phyloP scores from a whole-genome alignment of 805 yeast genomes.

The Kockiozyma suomiensis region DNA sequence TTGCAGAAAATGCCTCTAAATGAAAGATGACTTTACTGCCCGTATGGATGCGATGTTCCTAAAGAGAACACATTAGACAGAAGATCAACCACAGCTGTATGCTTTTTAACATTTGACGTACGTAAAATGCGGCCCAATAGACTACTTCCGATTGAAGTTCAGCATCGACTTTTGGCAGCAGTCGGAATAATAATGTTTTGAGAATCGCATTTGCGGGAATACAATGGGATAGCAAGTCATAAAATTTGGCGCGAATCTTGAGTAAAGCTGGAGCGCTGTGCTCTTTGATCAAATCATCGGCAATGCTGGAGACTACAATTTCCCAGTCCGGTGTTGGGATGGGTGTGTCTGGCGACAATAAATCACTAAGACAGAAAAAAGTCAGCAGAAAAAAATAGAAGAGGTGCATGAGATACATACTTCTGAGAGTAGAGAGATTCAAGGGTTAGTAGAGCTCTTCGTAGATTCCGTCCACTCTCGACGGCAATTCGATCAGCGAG shows the following conservation, averaged over 20 bases:
- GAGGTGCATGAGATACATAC: no score
- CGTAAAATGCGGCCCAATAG: slow-evolving; percentile 35
- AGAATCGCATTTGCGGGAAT: slow-evolving; percentile 85
- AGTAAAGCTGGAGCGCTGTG: slow-evolving; percentile 59
- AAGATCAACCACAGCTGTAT: background rate
- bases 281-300: slow-evolving; percentile 56
- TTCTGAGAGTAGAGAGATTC: slow-evolving; percentile 65
- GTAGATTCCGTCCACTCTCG: slow-evolving; percentile 67
- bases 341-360: slow-evolving; percentile 45
- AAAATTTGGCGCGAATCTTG: slow-evolving; percentile 64
- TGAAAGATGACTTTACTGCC: slow-evolving; percentile 93
- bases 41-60: slow-evolving; percentile 80
- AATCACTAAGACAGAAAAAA: slow-evolving; percentile 6
- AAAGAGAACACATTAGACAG: slow-evolving; percentile 7
- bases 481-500: slow-evolving; percentile 57
- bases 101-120: no score
- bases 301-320: slow-evolving; percentile 67
- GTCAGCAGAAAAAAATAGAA: background rate
- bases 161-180: slow-evolving; percentile 40
- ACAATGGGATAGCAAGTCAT: slow-evolving; percentile 89
- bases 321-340: slow-evolving; percentile 87
- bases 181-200: slow-evolving; percentile 53
- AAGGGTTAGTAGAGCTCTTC: slow-evolving; percentile 74
- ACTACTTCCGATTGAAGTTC: slow-evolving; percentile 38
- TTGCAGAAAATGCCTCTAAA: slow-evolving; percentile 90